Conservation (phyloP, 1,139 yeast genomes). For the Taphrina deformans region DNA sequence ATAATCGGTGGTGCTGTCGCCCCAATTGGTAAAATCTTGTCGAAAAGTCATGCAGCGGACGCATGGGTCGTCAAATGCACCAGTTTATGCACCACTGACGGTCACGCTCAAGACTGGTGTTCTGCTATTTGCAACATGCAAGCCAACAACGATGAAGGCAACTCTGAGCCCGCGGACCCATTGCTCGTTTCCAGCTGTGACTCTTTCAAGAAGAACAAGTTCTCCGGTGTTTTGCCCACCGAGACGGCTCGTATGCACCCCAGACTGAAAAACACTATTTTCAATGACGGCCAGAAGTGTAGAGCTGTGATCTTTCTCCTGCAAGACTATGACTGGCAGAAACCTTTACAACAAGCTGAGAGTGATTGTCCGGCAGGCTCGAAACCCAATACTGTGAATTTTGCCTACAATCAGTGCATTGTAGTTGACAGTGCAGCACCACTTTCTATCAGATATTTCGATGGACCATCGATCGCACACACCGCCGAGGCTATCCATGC, state of each 20-base stretch:
- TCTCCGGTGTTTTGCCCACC: neutral
- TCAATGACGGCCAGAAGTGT: neutral
- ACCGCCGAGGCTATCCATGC: neutral
- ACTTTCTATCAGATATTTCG: neutral
- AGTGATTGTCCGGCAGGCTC: neutral
- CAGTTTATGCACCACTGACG: neutral
- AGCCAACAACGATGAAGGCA: neutral
- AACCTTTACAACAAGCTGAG: conserved; percentile 1
- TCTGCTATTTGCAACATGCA: neutral
- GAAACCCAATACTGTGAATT: neutral
- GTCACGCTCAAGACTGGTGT: neutral
- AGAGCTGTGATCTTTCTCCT: neutral
- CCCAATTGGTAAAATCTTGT: neutral
- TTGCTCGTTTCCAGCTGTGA: neutral
- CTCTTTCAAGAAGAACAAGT: neutral
- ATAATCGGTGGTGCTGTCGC: neutral
- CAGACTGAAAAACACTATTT: neutral
- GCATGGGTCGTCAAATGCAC: neutral
- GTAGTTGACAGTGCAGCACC: neutral
- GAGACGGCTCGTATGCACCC: neutral
- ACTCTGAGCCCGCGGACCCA: neutral
- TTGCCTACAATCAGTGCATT: conserved; percentile 1
- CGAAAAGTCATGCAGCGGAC: neutral
- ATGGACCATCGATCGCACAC: neutral
- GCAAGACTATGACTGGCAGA: conserved; percentile 2